Evolutionary conservation across 148 eudicot genomes (phyloP).

Genomic region (Rhododendron simsii): DNA sequence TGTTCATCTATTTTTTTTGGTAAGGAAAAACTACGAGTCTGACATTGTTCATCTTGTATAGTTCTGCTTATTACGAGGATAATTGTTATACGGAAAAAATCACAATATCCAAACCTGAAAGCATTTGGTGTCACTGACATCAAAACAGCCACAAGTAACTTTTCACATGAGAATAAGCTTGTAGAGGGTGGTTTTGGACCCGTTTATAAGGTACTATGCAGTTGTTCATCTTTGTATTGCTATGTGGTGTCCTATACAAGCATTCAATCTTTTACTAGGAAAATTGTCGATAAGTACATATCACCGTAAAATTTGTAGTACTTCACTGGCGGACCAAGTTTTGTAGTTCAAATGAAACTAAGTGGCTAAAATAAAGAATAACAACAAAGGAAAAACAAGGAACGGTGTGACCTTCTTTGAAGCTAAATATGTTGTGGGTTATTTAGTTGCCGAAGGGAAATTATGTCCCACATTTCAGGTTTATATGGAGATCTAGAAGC

Average conservation of each 20-base stretch:
- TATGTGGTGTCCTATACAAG: neutral
- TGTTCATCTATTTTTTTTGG: neutral
- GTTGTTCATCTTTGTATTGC: no score
- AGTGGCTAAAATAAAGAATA: neutral
- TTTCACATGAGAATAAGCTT: constrained; percentile 28
- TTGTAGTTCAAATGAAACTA: neutral
- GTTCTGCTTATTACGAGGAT: neutral
- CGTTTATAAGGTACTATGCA: constrained; percentile 33
- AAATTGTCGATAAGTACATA: neutral
- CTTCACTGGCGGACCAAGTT: neutral
- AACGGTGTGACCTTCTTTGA: no score
- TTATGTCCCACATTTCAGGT: no score
- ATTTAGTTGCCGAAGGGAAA: no score
- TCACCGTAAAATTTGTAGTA: neutral
- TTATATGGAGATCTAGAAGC: no score
- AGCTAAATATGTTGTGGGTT: no score
- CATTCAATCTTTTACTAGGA: neutral
- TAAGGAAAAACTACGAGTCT: neutral
- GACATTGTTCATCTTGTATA: neutral
- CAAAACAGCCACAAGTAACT: constrained; percentile 27
- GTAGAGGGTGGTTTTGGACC: constrained; percentile 52
- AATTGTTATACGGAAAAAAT: neutral
- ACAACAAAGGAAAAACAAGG: no score
- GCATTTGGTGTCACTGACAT: constrained; percentile 23
- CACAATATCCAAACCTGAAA: constrained; percentile 18